Base-by-base conservation (phyloP, 225 moss, liverwort and hornwort species). In the Bryum argenteum region DNA sequence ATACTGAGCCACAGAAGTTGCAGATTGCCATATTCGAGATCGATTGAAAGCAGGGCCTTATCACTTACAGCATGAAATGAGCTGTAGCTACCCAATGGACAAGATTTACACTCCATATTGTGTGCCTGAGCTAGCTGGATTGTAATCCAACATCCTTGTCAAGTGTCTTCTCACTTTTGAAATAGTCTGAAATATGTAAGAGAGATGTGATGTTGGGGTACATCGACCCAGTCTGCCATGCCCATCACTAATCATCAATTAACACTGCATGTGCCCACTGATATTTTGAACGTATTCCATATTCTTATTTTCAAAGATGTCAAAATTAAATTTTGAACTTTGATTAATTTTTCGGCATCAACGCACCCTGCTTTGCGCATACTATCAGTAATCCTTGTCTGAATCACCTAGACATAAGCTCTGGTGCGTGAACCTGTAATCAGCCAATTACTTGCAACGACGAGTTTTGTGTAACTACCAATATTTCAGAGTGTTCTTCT, bases 201-300 rank as follows among this genome's bases (percentile, higher is more conserved):
- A 33, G 17, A 21, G 58, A 63, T 67, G 45, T 62, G 74, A 69
- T 63, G 28, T 11, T 14, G 54, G 15, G 39, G 40, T 14, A 41
- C 64, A 63, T 41, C 17, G 58, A 51, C 15, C 21, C 69, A 40
- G 58, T 58, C 33, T 43, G 63, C 10, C 64, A 64, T 43, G 69
- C n/a, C 17, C 60, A 33, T 33, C 33, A 33, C 71, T 21, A 61
- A 51, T 61, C 22, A 8, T 8, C 51, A 63, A 69, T 57, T 57
- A 73, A 55, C 12, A 33, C 20, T 69, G 58, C 69, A 68, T n/a
- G 20, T 28, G 10, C 50, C 58, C 69, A 73, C 51, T 73, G n/a
- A 26, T 19, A 61, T 54, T 22, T 20, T n/a, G 19, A 33, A 33
- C 7, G 33, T 33, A 33, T 33, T 33, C 33, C 2, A n/a, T n/a